Conservation (phyloP, 1,139 yeast species). For the Candida sanyaensis region DNA sequence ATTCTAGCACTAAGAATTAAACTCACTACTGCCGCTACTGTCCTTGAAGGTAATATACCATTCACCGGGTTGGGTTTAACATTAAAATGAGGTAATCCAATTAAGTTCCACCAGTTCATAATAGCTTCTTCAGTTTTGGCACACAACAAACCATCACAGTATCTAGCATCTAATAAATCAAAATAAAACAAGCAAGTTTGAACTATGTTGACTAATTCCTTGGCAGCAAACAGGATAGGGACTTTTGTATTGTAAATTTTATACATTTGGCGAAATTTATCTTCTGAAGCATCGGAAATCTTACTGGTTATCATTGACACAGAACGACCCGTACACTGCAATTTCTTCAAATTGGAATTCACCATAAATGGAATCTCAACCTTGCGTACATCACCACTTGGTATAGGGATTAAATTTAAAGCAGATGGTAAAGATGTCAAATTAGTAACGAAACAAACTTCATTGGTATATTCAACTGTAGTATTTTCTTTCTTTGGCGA, state of each 20-base stretch:
- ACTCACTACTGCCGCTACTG: constrained; percentile 65
- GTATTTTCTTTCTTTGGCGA: constrained; percentile 7
- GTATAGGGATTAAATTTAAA: constrained; percentile 68
- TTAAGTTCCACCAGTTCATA: constrained; percentile 76
- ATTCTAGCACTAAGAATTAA: constrained; percentile 66
- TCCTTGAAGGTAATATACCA: constrained; percentile 62
- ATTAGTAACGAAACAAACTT: constrained; percentile 74
- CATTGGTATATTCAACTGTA: constrained; percentile 17
- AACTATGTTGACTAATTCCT: constrained; percentile 70
- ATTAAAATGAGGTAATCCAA: constrained; percentile 66
- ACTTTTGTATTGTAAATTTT: constrained; percentile 47
- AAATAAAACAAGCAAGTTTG: constrained; percentile 82
- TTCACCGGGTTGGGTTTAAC: constrained; percentile 46
- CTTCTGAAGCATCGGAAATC: constrained; percentile 78
- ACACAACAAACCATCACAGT: constrained; percentile 85
- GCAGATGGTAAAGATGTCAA: constrained; percentile 78
- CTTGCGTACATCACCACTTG: constrained; percentile 58
- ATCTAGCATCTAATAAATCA: constrained; percentile 64
- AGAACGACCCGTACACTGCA: constrained; percentile 86
- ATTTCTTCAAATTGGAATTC: constrained; percentile 73
- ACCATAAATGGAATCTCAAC: constrained; percentile 62
- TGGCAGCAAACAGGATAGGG: constrained; percentile 67
- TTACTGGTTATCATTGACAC: constrained; percentile 61
- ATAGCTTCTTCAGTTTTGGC: constrained; percentile 74
- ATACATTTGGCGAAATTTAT: constrained; percentile 79